A percentile compares a stretch with the other conserved stretches of the same genome.
Evolutionary conservation across 2,329 filamentous ascomycete genomes (phyloP).

Genomic region (Fusarium sp.): DNA sequence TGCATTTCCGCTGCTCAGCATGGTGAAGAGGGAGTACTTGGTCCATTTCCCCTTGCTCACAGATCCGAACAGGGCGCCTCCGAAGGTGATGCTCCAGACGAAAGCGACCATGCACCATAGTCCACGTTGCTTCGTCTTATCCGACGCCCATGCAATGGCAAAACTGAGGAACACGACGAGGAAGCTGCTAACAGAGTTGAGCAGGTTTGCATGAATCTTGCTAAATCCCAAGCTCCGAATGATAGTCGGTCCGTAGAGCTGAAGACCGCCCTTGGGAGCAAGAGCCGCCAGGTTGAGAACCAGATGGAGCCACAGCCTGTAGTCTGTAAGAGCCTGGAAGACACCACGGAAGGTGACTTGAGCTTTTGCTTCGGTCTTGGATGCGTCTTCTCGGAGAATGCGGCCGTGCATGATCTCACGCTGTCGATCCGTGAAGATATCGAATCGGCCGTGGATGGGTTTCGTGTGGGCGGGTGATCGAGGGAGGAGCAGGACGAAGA

Average conservation of each 20-base stretch:
- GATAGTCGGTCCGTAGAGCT: constrained; percentile 39
- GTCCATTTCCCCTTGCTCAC: constrained; percentile 26
- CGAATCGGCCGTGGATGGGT: constrained; percentile 31
- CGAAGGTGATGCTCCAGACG: constrained; percentile 39
- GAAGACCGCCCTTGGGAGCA: constrained; percentile 41
- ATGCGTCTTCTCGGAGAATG: constrained; percentile 32
- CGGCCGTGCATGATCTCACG: constrained; percentile 31
- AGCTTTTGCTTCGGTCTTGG: constrained; percentile 31
- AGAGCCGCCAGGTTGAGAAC: constrained; percentile 36
- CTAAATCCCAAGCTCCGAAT: constrained; percentile 39
- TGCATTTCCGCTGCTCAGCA: constrained; percentile 37
- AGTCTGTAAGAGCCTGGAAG: constrained; percentile 12
- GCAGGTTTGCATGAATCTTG: constrained; percentile 38
- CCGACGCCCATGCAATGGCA: constrained; percentile 29
- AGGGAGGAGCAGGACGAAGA: constrained; percentile 29
- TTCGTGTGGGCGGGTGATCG: constrained; percentile 23
- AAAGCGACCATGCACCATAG: constrained; percentile 35
- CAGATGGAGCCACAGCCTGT: constrained; percentile 35
- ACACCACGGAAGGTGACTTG: constrained; percentile 12
- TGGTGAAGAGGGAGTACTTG: constrained; percentile 31
- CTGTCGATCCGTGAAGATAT: constrained; percentile 33
- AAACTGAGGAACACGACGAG: constrained; percentile 32
- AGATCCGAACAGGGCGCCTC: constrained; percentile 21
- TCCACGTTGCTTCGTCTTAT: constrained; percentile 34
- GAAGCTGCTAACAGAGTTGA: constrained; percentile 38